Percentiles rank a stretch among this genome's conserved stretches.
These are phyloP conservation scores for Guadua angustifolia DNA, from an alignment of 176 grass and related monocot species.

Conservation along the genomic window DNA sequence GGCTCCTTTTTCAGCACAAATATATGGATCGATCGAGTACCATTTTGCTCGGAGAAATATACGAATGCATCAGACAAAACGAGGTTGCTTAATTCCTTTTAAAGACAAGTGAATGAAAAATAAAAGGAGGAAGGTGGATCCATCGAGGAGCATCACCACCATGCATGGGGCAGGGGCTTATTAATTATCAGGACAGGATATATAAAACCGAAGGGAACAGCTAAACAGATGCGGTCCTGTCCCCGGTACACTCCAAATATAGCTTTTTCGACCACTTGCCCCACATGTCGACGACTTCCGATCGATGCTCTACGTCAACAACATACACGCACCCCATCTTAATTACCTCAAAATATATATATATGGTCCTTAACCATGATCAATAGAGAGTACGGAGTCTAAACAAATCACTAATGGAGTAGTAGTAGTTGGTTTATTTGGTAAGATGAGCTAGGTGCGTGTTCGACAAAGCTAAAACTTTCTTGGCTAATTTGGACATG, in stretches of 20 bases:
- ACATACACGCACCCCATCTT: background rate
- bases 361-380: too few relatives aligned
- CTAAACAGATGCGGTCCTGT: background rate
- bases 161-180: too few relatives aligned
- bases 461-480: too few relatives aligned
- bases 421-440: too few relatives aligned
- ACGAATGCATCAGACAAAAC: background rate
- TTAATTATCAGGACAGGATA: background rate
- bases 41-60: background rate
- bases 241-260: conserved; percentile 20
- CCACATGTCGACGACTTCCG: conserved; percentile 22
- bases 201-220: background rate
- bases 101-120: background rate
- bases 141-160: conserved; percentile 3
- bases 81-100: background rate
- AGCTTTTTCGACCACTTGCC: conserved; percentile 27
- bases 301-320: background rate
- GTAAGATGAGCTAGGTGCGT: too few relatives aligned
- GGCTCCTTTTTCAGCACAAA: background rate
- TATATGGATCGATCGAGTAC: background rate
- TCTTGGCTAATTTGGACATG: too few relatives aligned
- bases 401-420: too few relatives aligned
- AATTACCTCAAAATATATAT: too few relatives aligned
- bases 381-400: too few relatives aligned
- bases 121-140: conserved; percentile 7